Evolutionary conservation across 768 basidiomycete species (phyloP).

Genomic region (Rhizopogon rudus): DNA sequence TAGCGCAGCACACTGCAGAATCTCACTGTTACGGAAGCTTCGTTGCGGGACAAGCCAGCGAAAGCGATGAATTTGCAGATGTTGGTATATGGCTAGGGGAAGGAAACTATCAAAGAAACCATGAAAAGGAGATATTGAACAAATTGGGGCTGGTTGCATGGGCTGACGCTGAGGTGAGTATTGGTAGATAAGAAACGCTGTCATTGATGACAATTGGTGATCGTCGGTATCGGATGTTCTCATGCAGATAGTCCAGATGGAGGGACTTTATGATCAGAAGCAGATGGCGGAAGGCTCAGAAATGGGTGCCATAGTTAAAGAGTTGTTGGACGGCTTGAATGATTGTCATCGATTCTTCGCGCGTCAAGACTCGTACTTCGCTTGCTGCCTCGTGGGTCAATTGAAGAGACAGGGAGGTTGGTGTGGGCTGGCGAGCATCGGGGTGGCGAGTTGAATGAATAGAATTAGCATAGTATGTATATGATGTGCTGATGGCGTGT

Average conservation of each 20-base stretch:
- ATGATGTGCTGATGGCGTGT: too few species aligned
- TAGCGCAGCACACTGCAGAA: constrained; percentile 36
- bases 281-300: background rate
- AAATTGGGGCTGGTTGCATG: constrained; percentile 28
- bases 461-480: too few species aligned
- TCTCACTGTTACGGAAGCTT: constrained; percentile 44
- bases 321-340: constrained; percentile 1
- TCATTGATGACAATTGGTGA: background rate
- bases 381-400: constrained; percentile 36
- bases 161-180: constrained; percentile 10
- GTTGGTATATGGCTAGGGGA: constrained; percentile 48
- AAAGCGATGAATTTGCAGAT: constrained; percentile 54
- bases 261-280: background rate
- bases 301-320: background rate
- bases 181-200: background rate
- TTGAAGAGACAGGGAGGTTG: constrained; percentile 13
- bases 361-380: constrained; percentile 17
- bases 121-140: constrained; percentile 26
- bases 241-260: background rate
- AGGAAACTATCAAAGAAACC: constrained; percentile 27
- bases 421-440: constrained; percentile 17
- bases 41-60: constrained; percentile 47
- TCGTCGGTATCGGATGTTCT: background rate
- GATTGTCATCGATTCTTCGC: constrained; percentile 10
- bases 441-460: constrained; percentile 2